phyloP scores from a whole-genome alignment of 2,329 filamentous ascomycete species.

The Fusarium sp. region DNA sequence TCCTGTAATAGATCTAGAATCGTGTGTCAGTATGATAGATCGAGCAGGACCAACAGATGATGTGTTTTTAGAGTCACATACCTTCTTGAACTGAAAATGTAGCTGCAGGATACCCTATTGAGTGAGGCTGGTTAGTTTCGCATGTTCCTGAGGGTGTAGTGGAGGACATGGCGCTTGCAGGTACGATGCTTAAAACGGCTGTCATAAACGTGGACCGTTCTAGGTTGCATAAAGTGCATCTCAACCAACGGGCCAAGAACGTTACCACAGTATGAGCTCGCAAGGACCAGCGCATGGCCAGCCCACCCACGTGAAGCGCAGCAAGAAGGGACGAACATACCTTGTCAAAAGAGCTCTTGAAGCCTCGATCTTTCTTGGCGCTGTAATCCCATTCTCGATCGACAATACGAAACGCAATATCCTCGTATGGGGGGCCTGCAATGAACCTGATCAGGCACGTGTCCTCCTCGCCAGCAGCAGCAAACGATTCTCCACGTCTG shows the following conservation, averaged over 20 bases:
- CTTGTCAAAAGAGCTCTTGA: slow-evolving; percentile 97
- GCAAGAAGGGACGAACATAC: slow-evolving; percentile 61
- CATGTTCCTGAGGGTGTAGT: slow-evolving; percentile 18
- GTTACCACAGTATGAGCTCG: slow-evolving; percentile 16
- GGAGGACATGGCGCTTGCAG: slow-evolving; percentile 4
- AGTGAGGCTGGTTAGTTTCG: slow-evolving; percentile 38
- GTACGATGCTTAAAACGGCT: slow-evolving; percentile 16
- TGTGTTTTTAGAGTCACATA: slow-evolving; percentile 55
- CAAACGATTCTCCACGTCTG: slow-evolving; percentile 89
- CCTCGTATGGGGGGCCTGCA: slow-evolving; percentile 93
- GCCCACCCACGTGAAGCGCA: slow-evolving; percentile 26
- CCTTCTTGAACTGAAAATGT: slow-evolving; percentile 99
- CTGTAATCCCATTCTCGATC: slow-evolving; percentile 99
- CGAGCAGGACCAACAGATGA: neutral
- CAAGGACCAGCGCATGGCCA: slow-evolving; percentile 28
- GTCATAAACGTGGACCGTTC: slow-evolving; percentile 20
- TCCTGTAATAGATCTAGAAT: slow-evolving; percentile 66
- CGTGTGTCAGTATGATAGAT: slow-evolving; percentile 39
- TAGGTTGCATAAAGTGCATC: slow-evolving; percentile 24
- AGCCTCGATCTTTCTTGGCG: slow-evolving; percentile 92
- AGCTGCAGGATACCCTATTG: slow-evolving; percentile 89
- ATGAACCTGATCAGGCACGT: slow-evolving; percentile 97
- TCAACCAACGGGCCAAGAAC: slow-evolving; percentile 17
- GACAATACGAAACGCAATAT: slow-evolving; percentile 96
- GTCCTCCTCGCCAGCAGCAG: slow-evolving; percentile 93